Evolutionary conservation across 495 filamentous ascomycete genomes (phyloP).

Genomic region (Neurospora sp.): DNA sequence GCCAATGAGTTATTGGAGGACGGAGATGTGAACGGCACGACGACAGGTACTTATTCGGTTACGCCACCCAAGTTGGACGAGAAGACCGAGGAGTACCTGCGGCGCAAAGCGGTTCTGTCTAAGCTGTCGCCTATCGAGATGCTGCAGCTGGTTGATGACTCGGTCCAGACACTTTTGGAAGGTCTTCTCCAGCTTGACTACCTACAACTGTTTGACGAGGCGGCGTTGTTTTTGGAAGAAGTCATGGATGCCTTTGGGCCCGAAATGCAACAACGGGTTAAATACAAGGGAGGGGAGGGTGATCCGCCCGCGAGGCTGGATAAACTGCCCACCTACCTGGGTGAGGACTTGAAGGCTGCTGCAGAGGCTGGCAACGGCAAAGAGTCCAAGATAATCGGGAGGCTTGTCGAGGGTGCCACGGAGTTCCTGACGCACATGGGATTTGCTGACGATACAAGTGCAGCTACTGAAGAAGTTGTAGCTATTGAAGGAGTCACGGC

Average conservation of each 20-base stretch:
- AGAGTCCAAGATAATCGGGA: background rate
- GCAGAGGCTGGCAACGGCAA: background rate
- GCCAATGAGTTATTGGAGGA: background rate
- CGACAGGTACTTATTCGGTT: background rate
- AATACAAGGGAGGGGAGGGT: background rate
- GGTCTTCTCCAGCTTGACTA: conserved; percentile 17
- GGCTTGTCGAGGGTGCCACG: background rate
- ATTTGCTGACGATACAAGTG: background rate
- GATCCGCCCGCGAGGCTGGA: background rate
- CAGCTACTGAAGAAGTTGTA: background rate
- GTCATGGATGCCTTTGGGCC: background rate
- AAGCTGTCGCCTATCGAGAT: conserved; percentile 13
- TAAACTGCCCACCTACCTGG: background rate
- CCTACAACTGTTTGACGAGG: conserved; percentile 10
- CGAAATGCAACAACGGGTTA: background rate
- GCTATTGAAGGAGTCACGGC: background rate
- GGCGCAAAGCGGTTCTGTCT: background rate
- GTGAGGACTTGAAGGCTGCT: background rate
- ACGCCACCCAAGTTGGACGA: background rate
- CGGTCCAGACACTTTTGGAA: conserved; percentile 12
- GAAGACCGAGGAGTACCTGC: background rate
- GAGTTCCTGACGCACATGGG: background rate
- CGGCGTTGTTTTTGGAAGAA: conserved; percentile 1
- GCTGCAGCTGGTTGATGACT: conserved; percentile 13
- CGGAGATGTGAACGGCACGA: background rate